Evolutionary conservation across 1,139 yeast genomes (phyloP).

Genomic region (Kurtzmaniella natalensis): DNA sequence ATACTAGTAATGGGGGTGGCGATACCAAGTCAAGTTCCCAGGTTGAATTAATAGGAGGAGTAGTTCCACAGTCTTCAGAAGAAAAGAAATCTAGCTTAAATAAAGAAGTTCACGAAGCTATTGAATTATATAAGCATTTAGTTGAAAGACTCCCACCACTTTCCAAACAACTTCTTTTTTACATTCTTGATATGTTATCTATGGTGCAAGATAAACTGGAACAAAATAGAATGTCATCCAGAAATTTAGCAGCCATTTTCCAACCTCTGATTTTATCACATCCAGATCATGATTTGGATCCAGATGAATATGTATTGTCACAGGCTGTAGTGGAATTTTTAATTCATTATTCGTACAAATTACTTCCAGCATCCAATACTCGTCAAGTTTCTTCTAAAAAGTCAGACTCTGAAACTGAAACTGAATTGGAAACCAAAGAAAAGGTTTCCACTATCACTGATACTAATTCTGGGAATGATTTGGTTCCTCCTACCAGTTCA

Average conservation of each 20-base stretch:
- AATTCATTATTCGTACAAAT: conserved; percentile 78
- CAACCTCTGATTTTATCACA: conserved; percentile 93
- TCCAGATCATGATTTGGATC: conserved; percentile 87
- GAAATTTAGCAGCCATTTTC: conserved; percentile 91
- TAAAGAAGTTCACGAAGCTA: conserved; percentile 64
- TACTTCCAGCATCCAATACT: conserved; percentile 60
- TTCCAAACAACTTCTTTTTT: conserved; percentile 80
- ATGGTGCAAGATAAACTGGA: conserved; percentile 78
- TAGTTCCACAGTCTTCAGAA: no score
- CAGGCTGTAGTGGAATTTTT: conserved; percentile 85
- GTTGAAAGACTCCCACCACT: conserved; percentile 64
- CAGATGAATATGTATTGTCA: conserved; percentile 84
- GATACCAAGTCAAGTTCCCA: no score
- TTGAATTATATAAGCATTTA: conserved; percentile 65
- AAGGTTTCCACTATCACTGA: no score
- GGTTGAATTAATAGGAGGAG: no score
- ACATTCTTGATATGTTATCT: conserved; percentile 80
- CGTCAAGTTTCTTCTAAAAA: no score
- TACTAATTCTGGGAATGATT: no score
- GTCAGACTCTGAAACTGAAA: no score
- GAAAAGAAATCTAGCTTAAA: conserved; percentile 29
- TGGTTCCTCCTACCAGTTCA: no score
- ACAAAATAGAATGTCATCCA: conserved; percentile 84
- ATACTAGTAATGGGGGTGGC: conserved; percentile 9
- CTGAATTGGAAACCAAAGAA: no score